Base-by-base conservation (phyloP, 2,329 filamentous ascomycete genomes). In the Mariannaea sp. region DNA sequence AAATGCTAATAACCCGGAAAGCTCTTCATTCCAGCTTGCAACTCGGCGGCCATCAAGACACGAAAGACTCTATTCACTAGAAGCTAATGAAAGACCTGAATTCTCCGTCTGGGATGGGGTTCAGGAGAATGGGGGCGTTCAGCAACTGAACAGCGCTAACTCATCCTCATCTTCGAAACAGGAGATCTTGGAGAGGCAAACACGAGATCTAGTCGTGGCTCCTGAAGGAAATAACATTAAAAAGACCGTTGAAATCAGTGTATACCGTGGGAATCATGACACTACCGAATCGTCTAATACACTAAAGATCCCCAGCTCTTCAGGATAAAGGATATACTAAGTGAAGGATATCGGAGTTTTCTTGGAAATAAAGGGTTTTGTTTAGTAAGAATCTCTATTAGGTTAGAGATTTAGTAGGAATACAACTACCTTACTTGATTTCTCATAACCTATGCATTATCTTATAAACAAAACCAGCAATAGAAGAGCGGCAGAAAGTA, bases 221-320 rank as follows among this genome's bases (percentile, higher is more conserved):
- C 20, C 35, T 12, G 45, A 61, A 2, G 57, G 60, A 1, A 49
- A 54, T 5, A 53, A 53, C 2, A 63, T 63, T 3, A 50, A 59
- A 17, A 63, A 63, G 50, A 63, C 60, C 1, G 61, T 61, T 3
- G 60, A 63, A 38, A 56, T 63, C 33, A 29, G 49, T 5, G 49
- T 54, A 19, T 45, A 45, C 12, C 51, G 19, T 13, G 45, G 39
- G 20, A 49, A 44, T 17, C 45, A 45, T n/a, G 45, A 43, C 35
- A 24, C 40, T 19, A 44, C 48, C 1, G 24, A 16, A 4, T 47
- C 48, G 13, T 43, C 42, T 2, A 43, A 53, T 22, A 19, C n/a
- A n/a, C n/a, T n/a, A n/a, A n/a, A n/a, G n/a, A n/a, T n/a, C n/a
- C n/a, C n/a, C n/a, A n/a, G n/a, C n/a, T n/a, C n/a, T n/a, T n/a